Evolutionary conservation across 441 rosid species (phyloP).

Genomic region (Viola pubescens): DNA sequence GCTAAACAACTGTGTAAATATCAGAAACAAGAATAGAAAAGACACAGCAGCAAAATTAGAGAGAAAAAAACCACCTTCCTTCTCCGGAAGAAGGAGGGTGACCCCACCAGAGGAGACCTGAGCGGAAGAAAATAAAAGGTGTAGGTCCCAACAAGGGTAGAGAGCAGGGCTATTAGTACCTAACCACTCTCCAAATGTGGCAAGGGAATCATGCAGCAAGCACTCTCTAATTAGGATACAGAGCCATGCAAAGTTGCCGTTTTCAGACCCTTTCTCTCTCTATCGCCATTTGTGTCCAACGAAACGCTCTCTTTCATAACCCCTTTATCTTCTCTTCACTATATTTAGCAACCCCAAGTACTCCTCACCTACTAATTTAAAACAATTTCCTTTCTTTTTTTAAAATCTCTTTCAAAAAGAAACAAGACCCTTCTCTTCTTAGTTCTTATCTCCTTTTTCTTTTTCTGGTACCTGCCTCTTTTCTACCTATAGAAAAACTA

Average conservation of each 20-base stretch:
- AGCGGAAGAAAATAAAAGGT: constrained; percentile 13
- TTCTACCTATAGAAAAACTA: constrained; percentile 3
- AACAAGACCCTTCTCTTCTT: constrained; percentile 9
- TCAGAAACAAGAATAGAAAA: too few species aligned
- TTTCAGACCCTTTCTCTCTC: constrained; percentile 24
- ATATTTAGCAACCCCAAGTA: constrained; percentile 39
- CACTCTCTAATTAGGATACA: constrained; percentile 45
- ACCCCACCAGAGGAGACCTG: background rate
- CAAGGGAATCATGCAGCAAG: constrained; percentile 47
- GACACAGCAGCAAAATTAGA: background rate
- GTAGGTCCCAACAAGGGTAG: constrained; percentile 24
- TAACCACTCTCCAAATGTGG: constrained; percentile 45
- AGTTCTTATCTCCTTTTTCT: background rate
- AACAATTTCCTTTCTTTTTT: too few species aligned
- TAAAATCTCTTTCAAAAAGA: background rate
- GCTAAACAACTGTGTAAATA: too few species aligned
- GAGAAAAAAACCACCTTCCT: background rate
- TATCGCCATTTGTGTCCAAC: constrained; percentile 35
- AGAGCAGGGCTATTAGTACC: constrained; percentile 5
- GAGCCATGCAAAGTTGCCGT: constrained; percentile 83
- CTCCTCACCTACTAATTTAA: too few species aligned
- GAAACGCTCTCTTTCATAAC: constrained; percentile 23
- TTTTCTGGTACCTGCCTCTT: background rate
- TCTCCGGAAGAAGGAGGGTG: constrained; percentile 7
- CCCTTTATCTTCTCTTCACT: constrained; percentile 29